These are phyloP conservation scores for Lactarius tabidus DNA, from an alignment of 768 basidiomycete species.

Conservation along the genomic window DNA sequence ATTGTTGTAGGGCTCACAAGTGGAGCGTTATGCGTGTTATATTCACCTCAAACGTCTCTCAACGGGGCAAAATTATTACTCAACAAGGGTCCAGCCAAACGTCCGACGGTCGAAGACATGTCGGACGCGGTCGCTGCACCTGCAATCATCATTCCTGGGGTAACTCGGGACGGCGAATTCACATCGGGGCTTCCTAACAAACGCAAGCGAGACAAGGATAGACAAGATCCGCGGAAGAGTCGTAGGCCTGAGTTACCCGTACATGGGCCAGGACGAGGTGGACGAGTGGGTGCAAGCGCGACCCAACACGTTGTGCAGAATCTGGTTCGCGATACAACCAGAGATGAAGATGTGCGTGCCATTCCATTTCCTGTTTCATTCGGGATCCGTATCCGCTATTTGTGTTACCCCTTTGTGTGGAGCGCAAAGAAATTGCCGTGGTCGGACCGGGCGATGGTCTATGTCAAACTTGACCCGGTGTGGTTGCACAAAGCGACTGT, in stretches of 20 bases:
- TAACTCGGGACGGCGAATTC: constrained; percentile 69
- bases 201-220: constrained; percentile 85
- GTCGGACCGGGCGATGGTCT: constrained; percentile 10
- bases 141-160: constrained; percentile 88
- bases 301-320: constrained; percentile 97
- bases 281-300: constrained; percentile 92
- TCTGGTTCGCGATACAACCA: constrained; percentile 82
- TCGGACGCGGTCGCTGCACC: constrained; percentile 82
- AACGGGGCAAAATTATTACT: constrained; percentile 90
- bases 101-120: constrained; percentile 82
- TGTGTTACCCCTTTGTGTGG: constrained; percentile 16
- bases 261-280: constrained; percentile 88
- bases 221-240: constrained; percentile 88
- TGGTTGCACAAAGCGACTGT: background rate
- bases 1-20: constrained; percentile 85
- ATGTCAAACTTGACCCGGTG: background rate
- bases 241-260: constrained; percentile 89
- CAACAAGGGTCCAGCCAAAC: constrained; percentile 80
- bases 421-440: background rate
- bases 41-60: constrained; percentile 84
- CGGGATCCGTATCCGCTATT: constrained; percentile 20
- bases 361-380: constrained; percentile 24
- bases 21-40: constrained; percentile 84
- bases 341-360: constrained; percentile 90
- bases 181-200: constrained; percentile 61